A percentile compares a stretch with the other conserved stretches of the same genome.
These are phyloP conservation scores for Mucor lusitanicus DNA, from an alignment of 371 early-diverging fungal species.

Conservation along the genomic window DNA sequence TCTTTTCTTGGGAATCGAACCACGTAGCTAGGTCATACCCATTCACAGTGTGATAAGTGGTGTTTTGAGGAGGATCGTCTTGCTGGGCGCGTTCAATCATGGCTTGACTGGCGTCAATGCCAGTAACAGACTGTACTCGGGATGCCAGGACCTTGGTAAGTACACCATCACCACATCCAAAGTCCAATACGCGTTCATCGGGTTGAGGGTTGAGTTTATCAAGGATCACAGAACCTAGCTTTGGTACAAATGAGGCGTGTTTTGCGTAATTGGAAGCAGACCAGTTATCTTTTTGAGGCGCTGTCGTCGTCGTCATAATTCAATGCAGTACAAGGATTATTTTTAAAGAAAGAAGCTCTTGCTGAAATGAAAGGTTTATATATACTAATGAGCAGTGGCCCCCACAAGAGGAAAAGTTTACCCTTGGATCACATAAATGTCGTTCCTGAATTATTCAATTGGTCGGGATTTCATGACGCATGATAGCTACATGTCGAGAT, in stretches of 20 bases:
- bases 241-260: slow-evolving; percentile 65
- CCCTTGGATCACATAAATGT: not conserved
- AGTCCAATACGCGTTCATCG: slow-evolving; percentile 61
- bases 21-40: slow-evolving; percentile 54
- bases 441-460: not conserved
- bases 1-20: slow-evolving; percentile 32
- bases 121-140: slow-evolving; percentile 54
- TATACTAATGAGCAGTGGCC: not conserved
- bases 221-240: slow-evolving; percentile 52
- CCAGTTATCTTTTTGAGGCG: slow-evolving; percentile 44
- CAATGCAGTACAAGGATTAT: not conserved
- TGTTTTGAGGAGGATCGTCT: slow-evolving; percentile 26
- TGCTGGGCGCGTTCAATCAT: slow-evolving; percentile 61
- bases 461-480: not conserved
- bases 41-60: slow-evolving; percentile 48
- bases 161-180: slow-evolving; percentile 76
- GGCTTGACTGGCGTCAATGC: slow-evolving; percentile 59
- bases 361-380: not conserved
- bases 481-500: not conserved
- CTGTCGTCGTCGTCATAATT: not conserved
- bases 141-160: slow-evolving; percentile 56
- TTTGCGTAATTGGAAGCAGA: slow-evolving; percentile 50
- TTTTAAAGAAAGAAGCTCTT: not conserved
- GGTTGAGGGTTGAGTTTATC: slow-evolving; percentile 51
- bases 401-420: not conserved